Conservation (phyloP, 2,329 filamentous ascomycete genomes). For the Bipolaris sorokiniana region DNA sequence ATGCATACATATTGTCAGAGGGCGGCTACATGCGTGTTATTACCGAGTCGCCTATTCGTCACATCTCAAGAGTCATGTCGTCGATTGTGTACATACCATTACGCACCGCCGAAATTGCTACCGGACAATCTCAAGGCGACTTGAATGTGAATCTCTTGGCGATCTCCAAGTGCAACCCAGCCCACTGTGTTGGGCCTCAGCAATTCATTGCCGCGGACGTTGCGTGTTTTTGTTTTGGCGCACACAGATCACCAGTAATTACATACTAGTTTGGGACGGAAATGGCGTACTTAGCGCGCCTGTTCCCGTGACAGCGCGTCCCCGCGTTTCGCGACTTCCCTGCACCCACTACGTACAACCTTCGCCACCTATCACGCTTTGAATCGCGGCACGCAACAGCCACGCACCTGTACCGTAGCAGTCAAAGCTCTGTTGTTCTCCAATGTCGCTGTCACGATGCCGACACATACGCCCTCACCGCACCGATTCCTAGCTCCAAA, state of each 20-base stretch:
- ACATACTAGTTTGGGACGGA: background rate
- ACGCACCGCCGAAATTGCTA: slow-evolving; percentile 5
- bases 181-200: background rate
- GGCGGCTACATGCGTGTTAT: slow-evolving; percentile 1
- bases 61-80: background rate
- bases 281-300: background rate
- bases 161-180: background rate
- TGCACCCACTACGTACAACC: background rate
- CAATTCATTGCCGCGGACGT: background rate
- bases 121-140: background rate
- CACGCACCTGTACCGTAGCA: background rate
- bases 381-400: background rate
- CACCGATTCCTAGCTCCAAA: slow-evolving; percentile 43
- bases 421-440: background rate
- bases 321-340: slow-evolving; percentile 16
- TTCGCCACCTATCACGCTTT: slow-evolving; percentile 7
- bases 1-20: background rate
- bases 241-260: background rate
- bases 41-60: slow-evolving; percentile 4
- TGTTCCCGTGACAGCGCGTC: slow-evolving; percentile 23
- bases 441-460: slow-evolving; percentile 27
- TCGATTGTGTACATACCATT: background rate
- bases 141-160: background rate
- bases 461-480: slow-evolving; percentile 40
- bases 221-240: background rate